These are phyloP conservation scores for Suillus lakei DNA, from an alignment of 768 basidiomycete genomes.

Conservation along the genomic window DNA sequence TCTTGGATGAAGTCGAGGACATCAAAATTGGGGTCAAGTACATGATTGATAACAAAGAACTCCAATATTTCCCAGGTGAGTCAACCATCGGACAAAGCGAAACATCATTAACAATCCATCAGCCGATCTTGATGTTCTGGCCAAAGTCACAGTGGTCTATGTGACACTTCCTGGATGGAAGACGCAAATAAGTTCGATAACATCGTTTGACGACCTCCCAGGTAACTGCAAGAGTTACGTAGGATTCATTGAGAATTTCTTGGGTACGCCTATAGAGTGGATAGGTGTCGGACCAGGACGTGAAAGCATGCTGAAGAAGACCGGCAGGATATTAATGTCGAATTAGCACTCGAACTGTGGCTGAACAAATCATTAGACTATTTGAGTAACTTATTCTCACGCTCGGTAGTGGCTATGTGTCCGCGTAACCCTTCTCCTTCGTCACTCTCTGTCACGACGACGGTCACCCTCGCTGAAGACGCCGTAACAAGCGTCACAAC, in stretches of 20 bases:
- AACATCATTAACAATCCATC: background rate
- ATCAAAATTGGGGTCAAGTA: constrained; percentile 91
- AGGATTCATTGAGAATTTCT: constrained; percentile 79
- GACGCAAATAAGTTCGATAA: constrained; percentile 66
- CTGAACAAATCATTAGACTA: background rate
- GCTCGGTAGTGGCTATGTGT: constrained; percentile 16
- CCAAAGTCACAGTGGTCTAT: constrained; percentile 83
- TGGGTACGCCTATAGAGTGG: constrained; percentile 82
- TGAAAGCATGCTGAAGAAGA: constrained; percentile 68
- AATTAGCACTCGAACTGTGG: constrained; percentile 21
- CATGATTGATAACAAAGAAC: constrained; percentile 72
- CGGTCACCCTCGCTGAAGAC: constrained; percentile 20
- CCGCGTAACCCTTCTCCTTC: constrained; percentile 24
- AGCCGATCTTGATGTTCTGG: constrained; percentile 88
- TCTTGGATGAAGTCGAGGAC: constrained; percentile 83
- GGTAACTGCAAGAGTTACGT: constrained; percentile 86
- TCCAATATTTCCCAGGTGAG: constrained; percentile 87
- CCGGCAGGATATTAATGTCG: constrained; percentile 13
- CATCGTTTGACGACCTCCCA: constrained; percentile 76
- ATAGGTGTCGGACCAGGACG: constrained; percentile 92
- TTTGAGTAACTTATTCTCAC: constrained; percentile 25
- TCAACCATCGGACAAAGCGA: constrained; percentile 10
- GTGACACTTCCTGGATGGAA: constrained; percentile 93
- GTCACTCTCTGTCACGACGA: constrained; percentile 32
- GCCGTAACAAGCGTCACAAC: constrained; percentile 41